Base-by-base conservation (phyloP, 192 early-diverging fungal species). In the Umbelopsis isabellina region DNA sequence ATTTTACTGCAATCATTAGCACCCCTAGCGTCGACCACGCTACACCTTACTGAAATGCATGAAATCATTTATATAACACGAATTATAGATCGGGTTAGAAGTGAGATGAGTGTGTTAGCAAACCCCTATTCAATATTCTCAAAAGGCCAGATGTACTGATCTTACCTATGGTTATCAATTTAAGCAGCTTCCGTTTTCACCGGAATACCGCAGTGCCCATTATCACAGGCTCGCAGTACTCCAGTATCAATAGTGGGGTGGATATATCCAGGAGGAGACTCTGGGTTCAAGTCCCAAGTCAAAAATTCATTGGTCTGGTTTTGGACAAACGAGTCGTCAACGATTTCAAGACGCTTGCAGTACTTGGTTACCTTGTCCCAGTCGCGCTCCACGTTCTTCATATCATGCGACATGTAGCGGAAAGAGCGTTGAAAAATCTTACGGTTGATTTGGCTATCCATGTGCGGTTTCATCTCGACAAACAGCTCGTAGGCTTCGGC, bases 301-400 rank as follows among this genome's bases (percentile, higher is more conserved):
- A 89, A 49, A 68, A 79, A 89, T 35, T 88, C 82, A 73, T 89
- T 89, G 23, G 88, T 88, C 74, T 78, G 75, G 77, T 89, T 89
- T 58, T 86, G 87, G 2, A 75, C 77, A 69, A 89, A 89, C 7
- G 2, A 15, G 41, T 79, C 78, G 15, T 88, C 80, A 15, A 88
- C 82, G 48, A 89, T 83, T 15, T 74, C 84, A 22, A 89, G 81
- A 20, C 82, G 77, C 77, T 87, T 88, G 77, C 74, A 79, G 68
- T 87, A 88, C 45, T 79, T 80, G 65, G 86, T 87, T 11, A 89
- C 88, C 74, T 89, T 89, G 72, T 81, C 81, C 88, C 88, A 89
- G 68, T 88, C 87, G 20, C 88, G 82, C 49, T 82, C 80, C 7
- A 89, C 85, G 67, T 88, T 88, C 79, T 86, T 78, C 49, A 83